Evolutionary conservation across 2,329 filamentous ascomycete genomes (phyloP), one percentile per base, ranked within the genome.

Genomic region (Diaporthe humulicola): DNA sequence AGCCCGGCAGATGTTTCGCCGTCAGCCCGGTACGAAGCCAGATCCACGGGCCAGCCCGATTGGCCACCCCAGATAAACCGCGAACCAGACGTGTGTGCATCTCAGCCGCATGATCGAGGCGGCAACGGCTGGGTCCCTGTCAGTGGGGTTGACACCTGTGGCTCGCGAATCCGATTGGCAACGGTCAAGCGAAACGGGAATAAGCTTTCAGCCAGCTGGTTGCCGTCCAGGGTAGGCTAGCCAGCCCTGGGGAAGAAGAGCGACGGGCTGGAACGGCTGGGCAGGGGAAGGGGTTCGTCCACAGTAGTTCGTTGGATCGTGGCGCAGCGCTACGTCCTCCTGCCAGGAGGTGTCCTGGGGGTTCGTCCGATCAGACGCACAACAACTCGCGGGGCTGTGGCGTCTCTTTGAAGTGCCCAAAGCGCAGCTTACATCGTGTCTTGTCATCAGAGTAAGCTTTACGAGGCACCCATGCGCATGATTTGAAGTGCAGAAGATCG

Each of bases 121-220:
- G 30, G 25, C 42, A 67, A 50, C 61, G 61, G 42, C 36, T 15
- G 22, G 38, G 22, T 48, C 25, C 60, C 8, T 33, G 40, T 33
- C 3, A 28, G 40, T 19, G 38, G 40, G 40, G 42, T 3, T 28
- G 42, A 17, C 9, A 25, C 61, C 42, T 50, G 42, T 36, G 30
- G 61, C 61, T 38, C 28, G 42, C 7, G 42, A 19, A 67, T 67
- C 42, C 61, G 61, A 67, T 67, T 67, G 61, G 61, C 61, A 67
- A 67, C 61, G 42, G 61, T 52, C 6, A 50, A 67, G 45, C 45
- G 61, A 67, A 67, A 67, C 61, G 36, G 52, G 19, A 52, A 52
- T 52, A 67, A 67, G 45, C 61, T 67, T 67, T 12, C 40, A 33
- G 25, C 9, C 60, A 19, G 40, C 28, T 66, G 60, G 22, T 10